Evolutionary conservation across 306 rosid genomes (phyloP).

Genomic region (Echinosophora koreensis): DNA sequence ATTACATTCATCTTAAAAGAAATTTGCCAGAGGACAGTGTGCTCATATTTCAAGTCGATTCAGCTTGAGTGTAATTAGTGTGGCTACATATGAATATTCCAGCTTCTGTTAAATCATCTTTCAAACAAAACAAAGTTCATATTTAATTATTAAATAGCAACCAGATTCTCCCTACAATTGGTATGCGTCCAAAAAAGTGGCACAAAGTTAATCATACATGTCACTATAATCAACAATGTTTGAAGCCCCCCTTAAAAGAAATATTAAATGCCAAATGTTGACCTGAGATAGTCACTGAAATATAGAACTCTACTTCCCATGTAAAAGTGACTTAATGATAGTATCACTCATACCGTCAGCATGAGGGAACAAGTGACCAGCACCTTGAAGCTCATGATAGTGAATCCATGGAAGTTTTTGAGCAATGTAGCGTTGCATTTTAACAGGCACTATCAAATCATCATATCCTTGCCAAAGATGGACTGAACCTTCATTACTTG

Average conservation of each 20-base stretch:
- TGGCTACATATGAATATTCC: neutral
- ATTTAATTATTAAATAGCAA: slow-evolving; percentile 22
- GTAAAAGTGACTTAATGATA: slow-evolving; percentile 56
- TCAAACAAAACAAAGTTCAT: slow-evolving; percentile 14
- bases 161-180: slow-evolving; percentile 26
- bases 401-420: slow-evolving; percentile 72
- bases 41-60: neutral
- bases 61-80: neutral
- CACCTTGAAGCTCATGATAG: slow-evolving; percentile 72
- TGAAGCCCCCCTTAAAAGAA: neutral
- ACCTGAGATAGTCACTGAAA: slow-evolving; percentile 15
- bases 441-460: slow-evolving; percentile 64
- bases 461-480: slow-evolving; percentile 86
- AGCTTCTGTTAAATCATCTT: neutral
- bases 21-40: neutral
- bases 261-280: slow-evolving; percentile 31
- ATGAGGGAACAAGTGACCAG: slow-evolving; percentile 67
- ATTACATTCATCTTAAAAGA: slow-evolving; percentile 1
- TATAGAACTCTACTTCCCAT: slow-evolving; percentile 38
- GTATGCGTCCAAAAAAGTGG: neutral
- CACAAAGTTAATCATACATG: slow-evolving; percentile 29
- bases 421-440: slow-evolving; percentile 61
- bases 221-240: slow-evolving; percentile 33
- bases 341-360: slow-evolving; percentile 58
- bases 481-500: slow-evolving; percentile 59